Base-by-base conservation (phyloP, 345 rosid genomes). In the Ceriops zippeliana region DNA sequence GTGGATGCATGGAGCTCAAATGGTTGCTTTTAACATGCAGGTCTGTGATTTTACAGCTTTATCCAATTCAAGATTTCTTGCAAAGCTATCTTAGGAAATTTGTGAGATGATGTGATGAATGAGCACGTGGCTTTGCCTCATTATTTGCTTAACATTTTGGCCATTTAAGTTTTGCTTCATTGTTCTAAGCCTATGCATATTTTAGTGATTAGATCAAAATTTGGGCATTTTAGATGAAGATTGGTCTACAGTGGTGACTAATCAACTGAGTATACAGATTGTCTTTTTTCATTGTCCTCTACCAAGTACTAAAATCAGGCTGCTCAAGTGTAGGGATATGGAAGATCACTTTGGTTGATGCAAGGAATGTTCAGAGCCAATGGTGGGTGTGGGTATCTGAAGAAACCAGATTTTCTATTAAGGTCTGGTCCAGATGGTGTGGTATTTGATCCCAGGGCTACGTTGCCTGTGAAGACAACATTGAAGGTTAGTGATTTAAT, bases 21-120 rank as follows among this genome's bases (percentile, higher is more conserved):
- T 90, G 97, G 89, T 90, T 30, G 97, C 97, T 56, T 87, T 86
- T 58, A 90, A 89, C 77, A 89, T 90, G 97, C 95, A 90, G 92
- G 97, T 90, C 67, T 72, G 56, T 10, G 66, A 52, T 42, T 68
- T 61, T 1, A 53, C 32, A 32, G 59, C 47, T 49, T 53, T 68
- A 31, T 13, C 21, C 47, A 15, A 47, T 24, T 49, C 32, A 26
- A 54, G 62, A 65, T 62, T 67, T 63, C 46, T 60, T 31, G 16
- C 42, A 42, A 27, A 62, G 27, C 67, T 61, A 34, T 21, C 53
- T 54, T 11, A 30, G 21, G n/a, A 26, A 42, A 11, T 42, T 1
- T 1, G 49, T 42, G 49, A 13, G 17, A 42, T 13, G 4, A 15
- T 42, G 49, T 13, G 49, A 42, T 42, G 49, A 42, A 42, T 30